Conservation (phyloP, 345 rosid genomes). For the Cochlearia excelsa region DNA sequence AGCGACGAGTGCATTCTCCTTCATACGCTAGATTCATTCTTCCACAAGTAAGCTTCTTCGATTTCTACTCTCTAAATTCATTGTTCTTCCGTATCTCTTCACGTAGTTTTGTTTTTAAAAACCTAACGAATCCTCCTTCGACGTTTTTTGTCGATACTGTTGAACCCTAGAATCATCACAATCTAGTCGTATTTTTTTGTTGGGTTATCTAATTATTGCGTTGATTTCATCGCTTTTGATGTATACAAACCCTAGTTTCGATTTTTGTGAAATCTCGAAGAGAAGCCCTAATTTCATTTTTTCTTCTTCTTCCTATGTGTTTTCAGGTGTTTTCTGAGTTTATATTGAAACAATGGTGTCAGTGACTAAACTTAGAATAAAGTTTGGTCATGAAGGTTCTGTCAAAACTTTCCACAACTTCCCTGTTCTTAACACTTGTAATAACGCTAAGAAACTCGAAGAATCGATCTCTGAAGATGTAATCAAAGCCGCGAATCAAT, state of each 20-base stretch:
- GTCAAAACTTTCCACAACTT: slow-evolving; percentile 11
- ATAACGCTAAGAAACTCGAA: slow-evolving; percentile 25
- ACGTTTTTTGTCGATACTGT: not conserved
- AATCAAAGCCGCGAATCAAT: slow-evolving; percentile 14
- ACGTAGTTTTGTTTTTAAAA: no score
- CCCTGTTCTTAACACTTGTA: slow-evolving; percentile 26
- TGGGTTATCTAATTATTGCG: not conserved
- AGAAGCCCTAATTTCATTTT: slow-evolving; percentile 13
- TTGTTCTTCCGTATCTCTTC: no score
- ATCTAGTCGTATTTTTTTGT: no score
- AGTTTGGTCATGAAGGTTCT: slow-evolving; percentile 44
- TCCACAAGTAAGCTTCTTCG: no score
- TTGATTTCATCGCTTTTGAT: slow-evolving; percentile 2
- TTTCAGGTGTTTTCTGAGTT: not conserved
- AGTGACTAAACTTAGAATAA: slow-evolving; percentile 54
- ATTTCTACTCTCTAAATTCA: no score
- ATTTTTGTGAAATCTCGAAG: not conserved
- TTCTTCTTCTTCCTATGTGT: not conserved
- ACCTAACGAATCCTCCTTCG: no score
- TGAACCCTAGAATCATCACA: slow-evolving; percentile 25
- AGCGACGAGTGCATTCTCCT: no score
- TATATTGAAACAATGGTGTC: slow-evolving; percentile 28
- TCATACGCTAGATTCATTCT: no score
- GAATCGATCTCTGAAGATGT: slow-evolving; percentile 17
- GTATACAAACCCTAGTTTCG: not conserved